Evolutionary conservation across 306 rosid species (phyloP), one percentile per base, ranked within the genome.

Genomic region (Vicia sativa): DNA sequence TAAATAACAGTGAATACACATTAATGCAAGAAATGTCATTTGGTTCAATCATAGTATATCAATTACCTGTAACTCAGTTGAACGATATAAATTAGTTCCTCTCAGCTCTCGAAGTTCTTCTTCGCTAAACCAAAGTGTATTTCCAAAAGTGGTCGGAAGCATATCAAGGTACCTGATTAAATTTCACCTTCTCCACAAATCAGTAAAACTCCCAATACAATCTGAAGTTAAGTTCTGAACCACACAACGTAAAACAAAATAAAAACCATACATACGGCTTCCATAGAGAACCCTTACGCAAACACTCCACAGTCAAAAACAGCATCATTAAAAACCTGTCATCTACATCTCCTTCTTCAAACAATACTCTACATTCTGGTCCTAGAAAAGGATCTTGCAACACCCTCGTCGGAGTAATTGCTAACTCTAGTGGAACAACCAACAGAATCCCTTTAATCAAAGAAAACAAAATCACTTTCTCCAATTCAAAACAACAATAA

Each of bases 391-490:
- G 87, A 73, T 93, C 96, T 90, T 93, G 96, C 87, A 93, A 72
- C 41, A 90, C 99, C 80, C 97, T 82, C 99, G 90, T 93, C 4
- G 99, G 99, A 74, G 99, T 91, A 68, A 93, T 90, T 59, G 97
- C 95, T 59, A 93, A 81, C 79, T 87, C 87, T 21, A 93, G 81
- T 31, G 96, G 97, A 72, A 90, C 99, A 74, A 88, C 96, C 79
- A 90, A 75, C 50, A 85, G 54, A 77, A 93, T 79, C 67, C 86
- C 99, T 93, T 86, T 37, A 74, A 42, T 14, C 37, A 66, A 45
- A 66, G 45, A 42, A 76, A 60, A 43, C 2, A 62, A 70, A 61
- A 77, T 41, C 9, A 72, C 45, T 59, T 78, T 64, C 61, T 59
- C 41, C 62, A 37, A 53, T 63, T 35, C 55, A 62, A 55, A 73